phyloP scores from a whole-genome alignment of 345 rosid species.

The Citrus sinensis region DNA sequence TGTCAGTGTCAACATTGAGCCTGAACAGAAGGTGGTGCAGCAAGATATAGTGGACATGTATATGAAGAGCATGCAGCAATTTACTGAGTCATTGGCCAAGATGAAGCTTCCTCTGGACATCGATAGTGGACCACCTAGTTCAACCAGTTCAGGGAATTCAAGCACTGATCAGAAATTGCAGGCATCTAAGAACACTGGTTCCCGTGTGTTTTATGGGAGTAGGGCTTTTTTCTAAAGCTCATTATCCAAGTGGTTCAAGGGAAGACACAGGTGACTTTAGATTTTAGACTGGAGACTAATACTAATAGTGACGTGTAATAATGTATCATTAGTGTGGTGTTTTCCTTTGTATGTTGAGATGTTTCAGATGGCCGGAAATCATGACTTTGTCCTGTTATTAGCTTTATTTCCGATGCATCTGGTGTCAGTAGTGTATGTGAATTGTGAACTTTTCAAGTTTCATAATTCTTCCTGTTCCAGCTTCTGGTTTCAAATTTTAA shows the following conservation, averaged over 20 bases:
- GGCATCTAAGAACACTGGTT: conserved; percentile 58
- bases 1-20: conserved; percentile 55
- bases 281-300: conserved; percentile 66
- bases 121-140: conserved; percentile 62
- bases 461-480: conserved; percentile 15
- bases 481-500: conserved; percentile 25
- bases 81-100: conserved; percentile 97
- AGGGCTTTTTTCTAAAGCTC: conserved; percentile 93
- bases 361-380: conserved; percentile 41
- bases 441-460: conserved; percentile 34
- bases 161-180: conserved; percentile 75
- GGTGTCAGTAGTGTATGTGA: conserved; percentile 40
- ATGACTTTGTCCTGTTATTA: conserved; percentile 40
- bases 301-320: conserved; percentile 55
- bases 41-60: conserved; percentile 98
- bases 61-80: conserved; percentile 99
- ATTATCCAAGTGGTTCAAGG: conserved; percentile 24
- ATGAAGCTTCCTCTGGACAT: conserved; percentile 97
- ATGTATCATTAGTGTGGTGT: conserved; percentile 53
- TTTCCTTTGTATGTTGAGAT: conserved; percentile 54
- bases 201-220: conserved; percentile 99
- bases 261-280: conserved; percentile 74
- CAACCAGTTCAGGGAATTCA: conserved; percentile 76
- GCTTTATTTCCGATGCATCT: conserved; percentile 36
- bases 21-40: conserved; percentile 76